Base-by-base conservation (phyloP, 805 yeast genomes). In the Sugiyamaella floridensis region DNA sequence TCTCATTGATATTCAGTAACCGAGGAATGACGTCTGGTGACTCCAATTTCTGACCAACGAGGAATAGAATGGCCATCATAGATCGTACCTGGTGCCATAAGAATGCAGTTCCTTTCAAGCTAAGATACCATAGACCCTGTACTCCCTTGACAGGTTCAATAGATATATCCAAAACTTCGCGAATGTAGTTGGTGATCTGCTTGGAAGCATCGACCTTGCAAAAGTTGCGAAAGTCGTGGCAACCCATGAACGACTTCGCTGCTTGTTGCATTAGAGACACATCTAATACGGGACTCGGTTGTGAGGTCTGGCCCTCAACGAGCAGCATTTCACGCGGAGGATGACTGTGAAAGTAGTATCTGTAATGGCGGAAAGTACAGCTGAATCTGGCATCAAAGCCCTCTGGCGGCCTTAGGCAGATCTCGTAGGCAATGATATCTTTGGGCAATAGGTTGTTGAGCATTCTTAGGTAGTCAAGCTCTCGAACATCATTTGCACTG, bases 81-180 rank as follows among this genome's bases (percentile, higher is more conserved):
- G 96, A 89, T 53, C 99, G 78, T 16, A 93, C 99, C 68, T 93
- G 99, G 66, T 93, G 98, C 98, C 98, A 93, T 52, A 93, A 70
- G 60, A 93, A 93, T 8, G 98, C 99, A 1, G 86, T 74, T 0
- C 99, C 99, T 56, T 78, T 75, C 50, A 93, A 71, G 64, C 89
- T 89, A 66, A 92, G 81, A 52, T 82, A 83, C 62, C 75, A 86
- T 51, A 79, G 74, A 4, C 77, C 80, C 32, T 73, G 59, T 4
- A 41, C 68, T 18, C 12, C 47, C 14, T 50, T 9, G 2, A 71
- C 51, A 8, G 59, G 60, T 11, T 72, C 56, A 11, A 87, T 82
- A 8, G 73, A 66, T 0, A 89, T 74, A 48, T 73, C 68, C 41
- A 77, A 62, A 14, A 93, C 81, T 9, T 73, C 75, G 63, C 99